phyloP scores from a whole-genome alignment of 2,329 filamentous ascomycete species.

The Colletotrichum tabaci region DNA sequence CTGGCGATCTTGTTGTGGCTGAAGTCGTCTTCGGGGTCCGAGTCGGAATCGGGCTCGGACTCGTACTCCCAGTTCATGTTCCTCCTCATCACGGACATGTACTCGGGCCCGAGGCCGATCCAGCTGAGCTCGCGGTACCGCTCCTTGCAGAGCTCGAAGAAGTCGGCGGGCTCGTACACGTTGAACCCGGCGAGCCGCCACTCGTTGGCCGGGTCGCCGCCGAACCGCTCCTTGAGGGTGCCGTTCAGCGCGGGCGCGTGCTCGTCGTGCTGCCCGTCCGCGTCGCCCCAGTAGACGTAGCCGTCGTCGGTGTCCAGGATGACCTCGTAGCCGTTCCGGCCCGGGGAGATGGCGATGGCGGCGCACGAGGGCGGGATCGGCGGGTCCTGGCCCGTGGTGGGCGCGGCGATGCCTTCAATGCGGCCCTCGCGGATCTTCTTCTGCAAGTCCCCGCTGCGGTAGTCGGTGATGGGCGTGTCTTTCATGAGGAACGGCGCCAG shows the following conservation, averaged over 20 bases:
- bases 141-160: constrained; percentile 38
- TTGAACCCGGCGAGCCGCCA: constrained; percentile 20
- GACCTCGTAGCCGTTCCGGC: constrained; percentile 31
- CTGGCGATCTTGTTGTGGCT: constrained; percentile 26
- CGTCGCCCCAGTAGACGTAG: constrained; percentile 41
- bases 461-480: constrained; percentile 29
- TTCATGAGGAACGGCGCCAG: constrained; percentile 1
- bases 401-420: background rate
- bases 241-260: constrained; percentile 15
- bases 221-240: constrained; percentile 6
- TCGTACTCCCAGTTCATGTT: constrained; percentile 26
- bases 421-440: constrained; percentile 8
- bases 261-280: constrained; percentile 30
- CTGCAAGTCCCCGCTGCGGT: constrained; percentile 18
- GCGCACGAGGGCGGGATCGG: constrained; percentile 33
- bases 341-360: constrained; percentile 29
- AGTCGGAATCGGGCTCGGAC: too few species aligned
- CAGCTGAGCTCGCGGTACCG: constrained; percentile 35
- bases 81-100: constrained; percentile 8
- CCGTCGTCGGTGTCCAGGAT: constrained; percentile 42
- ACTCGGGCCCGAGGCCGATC: constrained; percentile 11
- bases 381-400: constrained; percentile 6
- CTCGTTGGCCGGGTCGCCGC: constrained; percentile 12
- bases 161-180: constrained; percentile 39
- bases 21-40: constrained; percentile 14